Base-by-base conservation (phyloP, 2,329 filamentous ascomycete genomes). In the Acephala macrosclerotiorum region DNA sequence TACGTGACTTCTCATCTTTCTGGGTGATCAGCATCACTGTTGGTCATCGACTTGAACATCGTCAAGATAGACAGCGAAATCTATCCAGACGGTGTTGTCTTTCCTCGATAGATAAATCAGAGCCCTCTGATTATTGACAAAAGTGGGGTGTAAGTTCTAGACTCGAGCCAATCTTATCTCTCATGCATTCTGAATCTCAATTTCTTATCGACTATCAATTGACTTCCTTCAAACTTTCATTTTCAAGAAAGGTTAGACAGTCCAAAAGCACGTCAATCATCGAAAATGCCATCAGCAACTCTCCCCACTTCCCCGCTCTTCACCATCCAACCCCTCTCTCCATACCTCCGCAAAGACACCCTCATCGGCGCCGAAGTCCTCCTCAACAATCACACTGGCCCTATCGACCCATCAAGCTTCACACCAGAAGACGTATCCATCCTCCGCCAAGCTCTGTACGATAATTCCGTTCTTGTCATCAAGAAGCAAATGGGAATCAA, bases 381-480 rank as follows among this genome's bases (percentile, higher is more conserved):
- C 12, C 8, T 47, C 3, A 59, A 45, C 36, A 20, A 7, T 2
- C 11, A 3, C 35, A 11, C 33, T 33, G 14, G 26, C 18, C 12
- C 51, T 7, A 59, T 59, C 20, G 57, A 59, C 9, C 57, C 57
- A 3, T 29, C 35, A 14, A 45, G 20, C 4, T 47, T 59, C 20
- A 29, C 2, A 3, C n/a, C 35, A 9, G 22, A 25, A 9, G 38
- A 59, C 22, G 7, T 59, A 25, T n/a, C 40, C 1, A 18, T 60
- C 25, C 42, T 69, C 3, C 59, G 60, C 2, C 62, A 69, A 61
- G 65, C 67, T 8, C 57, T 69, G 16, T 69, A 61, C 53, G 65
- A 67, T 4, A 35, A 67, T 40, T 61, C 59, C 2, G 60, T 69
- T 33, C 35, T 69, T 7, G 67, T 69, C 22, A 55, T 69, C 51